Evolutionary conservation across 768 basidiomycete genomes (phyloP).

Genomic region (Pisolithus albus): DNA sequence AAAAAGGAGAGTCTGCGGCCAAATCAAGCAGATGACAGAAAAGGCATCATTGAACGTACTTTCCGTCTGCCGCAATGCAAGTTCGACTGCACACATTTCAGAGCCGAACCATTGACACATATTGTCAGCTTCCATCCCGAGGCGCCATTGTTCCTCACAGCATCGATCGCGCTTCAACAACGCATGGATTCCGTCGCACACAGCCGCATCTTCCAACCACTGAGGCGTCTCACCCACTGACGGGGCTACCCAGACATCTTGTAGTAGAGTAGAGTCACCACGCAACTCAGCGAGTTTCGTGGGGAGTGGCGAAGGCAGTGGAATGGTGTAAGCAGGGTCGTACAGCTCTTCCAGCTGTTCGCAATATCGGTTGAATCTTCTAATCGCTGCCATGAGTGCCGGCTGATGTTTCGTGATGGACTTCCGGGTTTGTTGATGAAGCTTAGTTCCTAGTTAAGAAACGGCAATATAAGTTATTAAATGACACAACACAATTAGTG

Average conservation of each 20-base stretch:
- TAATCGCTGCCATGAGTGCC: constrained; percentile 2
- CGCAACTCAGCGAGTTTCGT: constrained; percentile 19
- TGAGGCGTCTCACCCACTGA: constrained; percentile 8
- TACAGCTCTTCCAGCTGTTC: no score
- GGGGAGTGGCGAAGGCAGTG: constrained; percentile 27
- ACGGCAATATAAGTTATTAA: no score
- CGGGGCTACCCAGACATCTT: constrained; percentile 32
- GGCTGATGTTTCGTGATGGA: constrained; percentile 24
- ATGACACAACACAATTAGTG: no score
- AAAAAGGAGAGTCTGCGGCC: no score
- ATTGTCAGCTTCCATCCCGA: constrained; percentile 27
- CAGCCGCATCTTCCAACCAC: constrained; percentile 30
- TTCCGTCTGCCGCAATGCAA: no score
- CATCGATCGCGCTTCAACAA: constrained; percentile 25
- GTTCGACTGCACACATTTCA: constrained; percentile 20
- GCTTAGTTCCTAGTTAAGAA: constrained; percentile 18
- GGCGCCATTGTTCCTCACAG: constrained; percentile 22
- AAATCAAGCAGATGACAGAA: no score
- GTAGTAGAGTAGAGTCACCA: constrained; percentile 21
- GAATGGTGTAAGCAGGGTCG: constrained; percentile 19
- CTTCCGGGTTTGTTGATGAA: constrained; percentile 25
- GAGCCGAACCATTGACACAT: constrained; percentile 29
- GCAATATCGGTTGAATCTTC: no score
- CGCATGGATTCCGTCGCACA: constrained; percentile 26
- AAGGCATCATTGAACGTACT: no score